A percentile compares a stretch with the other conserved stretches of the same genome.
phyloP scores from a whole-genome alignment of 1,284 basidiomycete genomes.

The Somion occarium region DNA sequence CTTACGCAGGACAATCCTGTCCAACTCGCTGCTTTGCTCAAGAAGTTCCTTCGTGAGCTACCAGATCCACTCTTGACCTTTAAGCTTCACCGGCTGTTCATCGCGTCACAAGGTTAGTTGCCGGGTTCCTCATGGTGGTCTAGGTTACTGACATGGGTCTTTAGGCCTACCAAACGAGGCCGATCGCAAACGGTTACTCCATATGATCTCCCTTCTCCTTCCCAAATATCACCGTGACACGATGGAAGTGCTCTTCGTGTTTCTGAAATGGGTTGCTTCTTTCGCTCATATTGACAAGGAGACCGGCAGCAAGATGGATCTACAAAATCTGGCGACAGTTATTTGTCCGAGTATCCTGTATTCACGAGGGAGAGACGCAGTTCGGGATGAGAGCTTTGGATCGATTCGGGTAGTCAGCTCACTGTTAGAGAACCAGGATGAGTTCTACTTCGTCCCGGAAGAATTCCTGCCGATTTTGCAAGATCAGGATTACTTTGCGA shows the following conservation, averaged over 20 bases:
- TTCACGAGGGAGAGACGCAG: constrained; percentile 81
- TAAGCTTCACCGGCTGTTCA: constrained; percentile 87
- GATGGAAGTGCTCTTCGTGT: constrained; percentile 96
- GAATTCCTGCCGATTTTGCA: constrained; percentile 81
- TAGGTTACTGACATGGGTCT: constrained; percentile 6
- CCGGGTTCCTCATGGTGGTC: not conserved
- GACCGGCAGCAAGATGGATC: constrained; percentile 98
- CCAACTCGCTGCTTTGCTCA: constrained; percentile 93
- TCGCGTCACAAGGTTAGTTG: constrained; percentile 81
- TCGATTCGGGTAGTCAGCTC: constrained; percentile 84
- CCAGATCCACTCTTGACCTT: constrained; percentile 96
- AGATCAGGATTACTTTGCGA: constrained; percentile 84
- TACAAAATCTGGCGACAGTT: constrained; percentile 95
- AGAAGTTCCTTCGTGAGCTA: constrained; percentile 95
- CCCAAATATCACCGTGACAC: constrained; percentile 96
- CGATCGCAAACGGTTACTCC: constrained; percentile 82
- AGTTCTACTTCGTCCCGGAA: constrained; percentile 85
- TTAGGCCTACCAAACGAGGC: constrained; percentile 71
- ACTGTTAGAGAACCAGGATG: constrained; percentile 91
- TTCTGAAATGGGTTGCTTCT: constrained; percentile 98
- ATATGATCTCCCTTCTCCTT: constrained; percentile 83
- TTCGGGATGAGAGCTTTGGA: constrained; percentile 91
- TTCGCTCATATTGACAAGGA: constrained; percentile 98
- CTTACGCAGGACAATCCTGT: constrained; percentile 95
- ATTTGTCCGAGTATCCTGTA: constrained; percentile 95